Evolutionary conservation across 805 yeast genomes (phyloP), one percentile per base, ranked within the genome.

Genomic region (Sugiyamaella chiloensis): DNA sequence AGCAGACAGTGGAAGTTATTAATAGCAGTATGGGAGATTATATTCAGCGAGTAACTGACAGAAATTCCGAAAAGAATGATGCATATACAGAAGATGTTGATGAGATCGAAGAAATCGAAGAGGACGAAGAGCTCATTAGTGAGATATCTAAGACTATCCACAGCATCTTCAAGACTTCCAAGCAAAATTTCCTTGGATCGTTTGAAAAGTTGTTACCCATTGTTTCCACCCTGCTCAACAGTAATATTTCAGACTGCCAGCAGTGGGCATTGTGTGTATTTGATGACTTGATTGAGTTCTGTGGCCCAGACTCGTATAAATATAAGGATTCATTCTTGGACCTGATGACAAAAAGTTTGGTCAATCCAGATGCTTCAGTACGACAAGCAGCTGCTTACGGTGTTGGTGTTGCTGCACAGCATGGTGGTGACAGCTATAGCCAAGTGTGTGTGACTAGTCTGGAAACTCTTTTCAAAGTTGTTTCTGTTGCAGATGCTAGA

Each of bases 71-170:
- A 11, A 60, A 59, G 8, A 60, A 57, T 31, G 66, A 57, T 19
- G 93, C 85, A 54, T 89, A 83, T 64, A 84, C 85, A 50, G 96
- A 88, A 67, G 96, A 87, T 39, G 72, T 82, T 4, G 95, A 85
- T 50, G 86, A 80, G 47, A 89, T 83, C 48, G 97, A 90, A 47
- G 83, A 79, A 50, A 95, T 85, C 58, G 79, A 74, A 57, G 83
- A 93, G 1, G 98, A 93, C 64, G 97, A 89, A 61, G 96, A 90
- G 61, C 70, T 93, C 40, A 68, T 89, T 44, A 95, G 88, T 58
- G 96, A 91, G 62, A 80, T 89, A 53, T 86, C 85, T 63, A 85
- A 84, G 62, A 81, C 85, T 1, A 65, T 93, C 31, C 74, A 84
- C 5, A 74, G 84, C 0, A 72, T 88, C 14, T 85, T 91, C 74